Conservation (phyloP, 2,329 filamentous ascomycete species). For the Fusarium sp. region DNA sequence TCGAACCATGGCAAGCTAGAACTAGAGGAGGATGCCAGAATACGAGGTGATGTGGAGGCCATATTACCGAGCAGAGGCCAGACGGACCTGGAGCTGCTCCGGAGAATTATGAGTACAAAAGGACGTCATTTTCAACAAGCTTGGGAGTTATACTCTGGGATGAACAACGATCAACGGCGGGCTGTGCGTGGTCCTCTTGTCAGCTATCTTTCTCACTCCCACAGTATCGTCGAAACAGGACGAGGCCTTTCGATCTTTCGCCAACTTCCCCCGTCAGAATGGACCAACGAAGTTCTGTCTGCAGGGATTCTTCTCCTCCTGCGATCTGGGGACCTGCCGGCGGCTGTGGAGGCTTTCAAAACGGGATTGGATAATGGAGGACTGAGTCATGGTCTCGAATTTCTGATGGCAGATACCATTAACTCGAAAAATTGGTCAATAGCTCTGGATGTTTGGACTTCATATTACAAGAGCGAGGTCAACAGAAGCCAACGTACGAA, state of each 20-base stretch:
- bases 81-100: slow-evolving; percentile 8
- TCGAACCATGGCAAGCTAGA: neutral
- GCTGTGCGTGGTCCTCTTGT: slow-evolving; percentile 53
- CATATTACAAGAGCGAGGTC: slow-evolving; percentile 48
- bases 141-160: slow-evolving; percentile 58
- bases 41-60: neutral
- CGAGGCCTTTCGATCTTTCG: slow-evolving; percentile 61
- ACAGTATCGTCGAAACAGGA: slow-evolving; percentile 58
- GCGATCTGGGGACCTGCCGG: slow-evolving; percentile 53
- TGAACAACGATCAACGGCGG: slow-evolving; percentile 51
- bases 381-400: slow-evolving; percentile 58
- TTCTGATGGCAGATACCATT: slow-evolving; percentile 58
- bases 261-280: slow-evolving; percentile 52
- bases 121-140: slow-evolving; percentile 54
- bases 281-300: slow-evolving; percentile 57
- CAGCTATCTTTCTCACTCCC: slow-evolving; percentile 58
- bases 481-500: slow-evolving; percentile 10
- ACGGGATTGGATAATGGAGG: slow-evolving; percentile 52
- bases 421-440: slow-evolving; percentile 53
- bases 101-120: slow-evolving; percentile 46
- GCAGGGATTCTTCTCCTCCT: slow-evolving; percentile 59
- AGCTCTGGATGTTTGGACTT: slow-evolving; percentile 54
- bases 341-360: slow-evolving; percentile 58
- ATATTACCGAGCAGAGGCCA: neutral
- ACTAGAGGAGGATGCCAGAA: neutral